Base-by-base conservation (phyloP, 164 flowering plant species). In the Berberis thunbergii region DNA sequence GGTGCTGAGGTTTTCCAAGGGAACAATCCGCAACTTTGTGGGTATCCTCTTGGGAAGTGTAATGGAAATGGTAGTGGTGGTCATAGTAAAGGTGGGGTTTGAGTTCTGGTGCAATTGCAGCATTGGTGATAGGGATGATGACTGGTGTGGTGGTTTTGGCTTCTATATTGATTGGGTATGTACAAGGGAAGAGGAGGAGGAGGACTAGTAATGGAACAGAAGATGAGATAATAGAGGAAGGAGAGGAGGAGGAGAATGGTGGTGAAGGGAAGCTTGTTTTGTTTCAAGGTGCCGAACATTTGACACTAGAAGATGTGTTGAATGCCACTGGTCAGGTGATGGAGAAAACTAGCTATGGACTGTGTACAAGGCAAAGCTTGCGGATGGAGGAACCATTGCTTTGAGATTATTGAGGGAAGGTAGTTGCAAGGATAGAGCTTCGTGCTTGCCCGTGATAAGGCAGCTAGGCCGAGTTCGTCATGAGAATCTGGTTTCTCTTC, bases 311-410 rank as follows among this genome's bases (percentile, higher is more conserved):
- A 61, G 97, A 94, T 75, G 97, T 94, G 40, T 72, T 94, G 82
- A 94, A 94, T 74, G 98, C 98, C 3, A 90, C 98, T 0, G 99
- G 99, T n/a, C 99, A 94, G 64, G 96, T 94, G 4, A 75, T 88
- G 85, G 99, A 91, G 84, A 94, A 94, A 75, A 91, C 96, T 1
- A 83, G 79, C 73, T 94, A 94, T 69, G 99, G 45, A 91, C 99
- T 1, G 86, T 85, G 7, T 94, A 94, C 45, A 94, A 91, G 79
- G 99, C 99, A 4, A 94, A 94, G 79, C 88, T 94, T 43, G 82
- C 82, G 0, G 97, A 94, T 79, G 99, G 99, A 50, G 97, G 91
- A 52, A 85, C 81, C 26, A 94, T 94, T 67, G 95, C 87, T 45
- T 75, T 94, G 78, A 89, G 95, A 79, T 67, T 94, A 73, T 70